phyloP scores from a whole-genome alignment of 2,329 filamentous ascomycete genomes.

The Gliomastix tumulicola region DNA sequence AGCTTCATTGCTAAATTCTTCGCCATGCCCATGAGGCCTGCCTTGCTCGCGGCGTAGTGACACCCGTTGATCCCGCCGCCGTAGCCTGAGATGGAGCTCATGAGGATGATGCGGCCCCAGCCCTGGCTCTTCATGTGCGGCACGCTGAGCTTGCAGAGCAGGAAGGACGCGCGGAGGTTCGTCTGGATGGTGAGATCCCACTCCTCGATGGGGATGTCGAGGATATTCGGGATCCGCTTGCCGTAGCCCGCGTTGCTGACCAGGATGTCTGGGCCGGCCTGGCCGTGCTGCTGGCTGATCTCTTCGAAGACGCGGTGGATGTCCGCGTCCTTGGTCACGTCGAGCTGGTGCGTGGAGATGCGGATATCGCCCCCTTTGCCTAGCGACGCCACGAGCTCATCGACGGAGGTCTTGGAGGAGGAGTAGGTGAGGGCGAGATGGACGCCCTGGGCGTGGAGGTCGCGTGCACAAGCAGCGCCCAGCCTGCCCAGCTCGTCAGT shows the following conservation, averaged over 20 bases:
- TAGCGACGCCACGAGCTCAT: conserved; percentile 33
- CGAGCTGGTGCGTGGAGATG: conserved; percentile 49
- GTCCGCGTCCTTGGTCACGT: conserved; percentile 46
- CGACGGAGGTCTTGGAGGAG: conserved; percentile 37
- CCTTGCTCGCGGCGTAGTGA: conserved; percentile 54
- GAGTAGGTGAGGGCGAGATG: conserved; percentile 54
- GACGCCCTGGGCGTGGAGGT: conserved; percentile 43
- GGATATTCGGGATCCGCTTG: conserved; percentile 46
- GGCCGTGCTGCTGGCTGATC: conserved; percentile 43
- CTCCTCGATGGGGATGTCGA: conserved; percentile 56
- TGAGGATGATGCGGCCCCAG: conserved; percentile 59
- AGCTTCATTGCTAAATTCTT: conserved; percentile 54
- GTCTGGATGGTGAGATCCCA: conserved; percentile 57
- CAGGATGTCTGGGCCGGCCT: conserved; percentile 38
- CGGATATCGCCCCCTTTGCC: conserved; percentile 20
- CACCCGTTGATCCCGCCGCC: conserved; percentile 60
- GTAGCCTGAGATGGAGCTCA: conserved; percentile 55
- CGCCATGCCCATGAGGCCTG: conserved; percentile 58
- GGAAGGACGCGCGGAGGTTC: conserved; percentile 56
- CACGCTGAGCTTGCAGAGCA: conserved; percentile 52
- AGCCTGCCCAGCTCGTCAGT: too few species aligned
- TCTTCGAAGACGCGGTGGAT: conserved; percentile 47
- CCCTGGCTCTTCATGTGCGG: conserved; percentile 50
- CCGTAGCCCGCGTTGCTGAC: conserved; percentile 62
- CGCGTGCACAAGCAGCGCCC: conserved; percentile 48